Percentiles rank a stretch among this genome's conserved stretches.
Conservation (phyloP, 129 eudicot genomes). For the Calendula officinalis region DNA sequence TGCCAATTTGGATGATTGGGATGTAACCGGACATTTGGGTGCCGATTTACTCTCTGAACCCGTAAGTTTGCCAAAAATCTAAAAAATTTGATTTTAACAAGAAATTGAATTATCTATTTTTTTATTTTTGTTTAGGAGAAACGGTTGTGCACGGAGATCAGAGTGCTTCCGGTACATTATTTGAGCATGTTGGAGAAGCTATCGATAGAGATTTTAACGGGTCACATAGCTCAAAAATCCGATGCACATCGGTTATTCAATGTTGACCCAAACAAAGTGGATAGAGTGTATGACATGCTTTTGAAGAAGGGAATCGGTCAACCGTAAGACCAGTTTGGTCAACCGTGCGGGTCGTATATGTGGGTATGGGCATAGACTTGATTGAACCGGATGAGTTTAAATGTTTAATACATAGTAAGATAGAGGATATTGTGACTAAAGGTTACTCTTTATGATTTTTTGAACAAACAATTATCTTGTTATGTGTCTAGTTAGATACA, state of each 20-base stretch:
- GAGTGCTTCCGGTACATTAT: constrained; percentile 74
- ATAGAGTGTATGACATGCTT: constrained; percentile 82
- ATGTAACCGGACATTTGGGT: constrained; percentile 62
- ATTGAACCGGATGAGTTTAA: too few species aligned
- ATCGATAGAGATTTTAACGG: constrained; percentile 66
- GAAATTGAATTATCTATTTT: neutral
- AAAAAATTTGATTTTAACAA: neutral
- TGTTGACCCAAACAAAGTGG: constrained; percentile 80
- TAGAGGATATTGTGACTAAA: neutral
- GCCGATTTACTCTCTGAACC: constrained; percentile 75
- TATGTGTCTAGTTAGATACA: too few species aligned
- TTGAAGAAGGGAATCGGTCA: constrained; percentile 65
- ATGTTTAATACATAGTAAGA: neutral
- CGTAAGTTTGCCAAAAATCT: constrained; percentile 39
- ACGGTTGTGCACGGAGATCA: constrained; percentile 67
- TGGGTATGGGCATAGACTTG: constrained; percentile 7
- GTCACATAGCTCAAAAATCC: constrained; percentile 54
- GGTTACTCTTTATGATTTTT: neutral
- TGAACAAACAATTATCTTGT: too few species aligned
- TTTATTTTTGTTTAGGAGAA: constrained; percentile 50
- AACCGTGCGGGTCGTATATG: neutral
- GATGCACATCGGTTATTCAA: constrained; percentile 74
- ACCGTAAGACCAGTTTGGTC: constrained; percentile 7
- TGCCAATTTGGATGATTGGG: constrained; percentile 58
- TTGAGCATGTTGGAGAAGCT: constrained; percentile 69